Percentiles rank a stretch among this genome's conserved stretches.
Conservation (phyloP, 1,139 yeast genomes). For the Diutina siamensis region DNA sequence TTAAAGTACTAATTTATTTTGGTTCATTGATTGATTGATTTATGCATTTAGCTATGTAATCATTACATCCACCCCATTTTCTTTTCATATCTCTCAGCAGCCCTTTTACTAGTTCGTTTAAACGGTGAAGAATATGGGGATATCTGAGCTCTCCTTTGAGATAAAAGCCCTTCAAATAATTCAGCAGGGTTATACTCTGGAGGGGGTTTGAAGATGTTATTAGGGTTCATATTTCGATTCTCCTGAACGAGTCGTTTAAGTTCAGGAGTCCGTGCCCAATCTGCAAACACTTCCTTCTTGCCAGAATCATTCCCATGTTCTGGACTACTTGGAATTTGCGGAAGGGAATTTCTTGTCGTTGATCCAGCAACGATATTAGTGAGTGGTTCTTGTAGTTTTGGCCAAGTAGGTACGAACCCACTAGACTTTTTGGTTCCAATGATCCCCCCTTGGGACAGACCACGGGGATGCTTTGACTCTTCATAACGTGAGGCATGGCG, state of each 20-base stretch:
- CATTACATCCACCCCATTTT: neutral
- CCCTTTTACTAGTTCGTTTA: neutral
- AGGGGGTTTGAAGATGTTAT: neutral
- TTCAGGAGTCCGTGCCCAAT: conserved; percentile 1
- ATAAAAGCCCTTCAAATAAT: neutral
- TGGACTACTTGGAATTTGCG: neutral
- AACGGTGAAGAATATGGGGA: conserved; percentile 1
- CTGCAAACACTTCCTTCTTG: neutral
- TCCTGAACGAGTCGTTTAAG: neutral
- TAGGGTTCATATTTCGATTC: neutral
- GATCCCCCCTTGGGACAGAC: neutral
- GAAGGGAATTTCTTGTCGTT: neutral
- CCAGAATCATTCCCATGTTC: neutral
- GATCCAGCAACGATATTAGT: neutral
- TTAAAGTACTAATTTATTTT: too few species aligned
- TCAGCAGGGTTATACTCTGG: neutral
- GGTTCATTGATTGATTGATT: too few species aligned
- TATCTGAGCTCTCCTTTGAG: neutral
- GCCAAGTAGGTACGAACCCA: neutral
- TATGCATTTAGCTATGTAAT: too few species aligned
- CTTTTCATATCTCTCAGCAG: neutral
- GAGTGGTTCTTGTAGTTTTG: neutral
- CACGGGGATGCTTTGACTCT: neutral
- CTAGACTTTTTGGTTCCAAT: neutral
- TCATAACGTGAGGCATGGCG: neutral